Evolutionary conservation across 805 yeast genomes (phyloP), one percentile per base, ranked within the genome.

Genomic region (Metschnikowia arizonensis): DNA sequence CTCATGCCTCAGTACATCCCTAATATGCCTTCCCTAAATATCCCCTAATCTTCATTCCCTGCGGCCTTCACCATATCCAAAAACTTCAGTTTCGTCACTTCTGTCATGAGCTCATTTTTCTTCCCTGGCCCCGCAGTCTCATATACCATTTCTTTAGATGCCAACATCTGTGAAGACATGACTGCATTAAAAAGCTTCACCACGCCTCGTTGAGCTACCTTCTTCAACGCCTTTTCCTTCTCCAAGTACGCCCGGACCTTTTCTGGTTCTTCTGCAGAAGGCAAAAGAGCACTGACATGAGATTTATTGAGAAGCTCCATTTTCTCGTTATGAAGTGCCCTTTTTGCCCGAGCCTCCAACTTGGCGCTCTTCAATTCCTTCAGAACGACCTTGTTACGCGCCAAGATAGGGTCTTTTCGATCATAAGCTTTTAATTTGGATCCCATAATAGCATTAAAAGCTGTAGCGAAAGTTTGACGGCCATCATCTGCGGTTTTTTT

Each of bases 371-470:
- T 97, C 46, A 85, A 75, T 53, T 86, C 82, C 65, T 82, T 83
- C 41, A 82, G 50, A 0, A 82, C 77, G 33, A 76, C 73, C 53
- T 84, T 85, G 58, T 86, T 85, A 66, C 98, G 81, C 6, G 91
- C 90, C 66, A 91, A 74, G 45, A 91, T 87, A 2, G 99, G 99
- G 62, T 90, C 96, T 36, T 77, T 77, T 59, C 97, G 76, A 59
- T 85, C 88, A 57, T 91, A 85, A 0, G 96, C 95, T 62, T 93
- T 93, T 53, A 91, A 72, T 57, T 81, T 83, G 1, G 98, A 88
- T 4, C 85, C 85, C 42, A 91, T 68, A 56, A 91, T 85, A 12
- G 96, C 93, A 53, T 72, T 80, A 59, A 93, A 80, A 0, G 98
- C 98, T 44, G 67, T 74, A 15, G 96, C 87, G 59, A 93, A 91